Conservation (phyloP, 257 asterid genomes). For the Mitragyna speciosa region DNA sequence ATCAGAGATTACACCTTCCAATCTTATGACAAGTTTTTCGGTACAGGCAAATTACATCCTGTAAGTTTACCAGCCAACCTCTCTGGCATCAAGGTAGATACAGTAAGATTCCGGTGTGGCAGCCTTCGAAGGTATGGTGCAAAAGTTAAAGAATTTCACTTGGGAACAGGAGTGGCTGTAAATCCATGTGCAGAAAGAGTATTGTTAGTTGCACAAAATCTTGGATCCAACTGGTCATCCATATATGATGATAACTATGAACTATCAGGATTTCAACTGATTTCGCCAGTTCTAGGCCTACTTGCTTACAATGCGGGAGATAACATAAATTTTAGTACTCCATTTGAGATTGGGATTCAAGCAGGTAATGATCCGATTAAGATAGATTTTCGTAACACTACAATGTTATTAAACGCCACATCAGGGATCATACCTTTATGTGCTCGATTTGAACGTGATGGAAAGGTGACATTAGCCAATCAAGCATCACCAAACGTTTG, state of each 20-base stretch:
- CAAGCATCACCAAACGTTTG: slow-evolving; percentile 53
- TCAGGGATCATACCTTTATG: slow-evolving; percentile 61
- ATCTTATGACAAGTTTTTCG: slow-evolving; percentile 44
- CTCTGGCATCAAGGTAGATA: slow-evolving; percentile 56
- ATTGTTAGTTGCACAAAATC: slow-evolving; percentile 52
- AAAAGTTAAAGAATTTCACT: slow-evolving; percentile 46
- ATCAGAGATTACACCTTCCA: slow-evolving; percentile 67
- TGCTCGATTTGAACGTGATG: slow-evolving; percentile 61
- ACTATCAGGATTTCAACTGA: slow-evolving; percentile 62
- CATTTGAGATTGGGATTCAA: slow-evolving; percentile 50
- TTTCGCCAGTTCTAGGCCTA: slow-evolving; percentile 68
- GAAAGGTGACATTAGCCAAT: slow-evolving; percentile 46
- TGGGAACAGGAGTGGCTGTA: slow-evolving; percentile 41
- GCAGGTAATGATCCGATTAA: slow-evolving; percentile 46
- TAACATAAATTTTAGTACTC: slow-evolving; percentile 26
- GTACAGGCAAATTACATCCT: slow-evolving; percentile 54
- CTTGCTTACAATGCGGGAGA: slow-evolving; percentile 53
- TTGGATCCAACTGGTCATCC: slow-evolving; percentile 69
- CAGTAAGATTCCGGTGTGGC: slow-evolving; percentile 67
- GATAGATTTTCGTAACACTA: slow-evolving; percentile 48
- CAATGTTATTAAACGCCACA: slow-evolving; percentile 13
- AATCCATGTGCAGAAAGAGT: slow-evolving; percentile 62
- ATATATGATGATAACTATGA: slow-evolving; percentile 58
- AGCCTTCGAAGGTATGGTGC: slow-evolving; percentile 80
- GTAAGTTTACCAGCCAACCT: slow-evolving; percentile 62